These are phyloP conservation scores for Rhizomucor miehei DNA, from an alignment of 371 early-diverging fungal species.

Conservation along the genomic window DNA sequence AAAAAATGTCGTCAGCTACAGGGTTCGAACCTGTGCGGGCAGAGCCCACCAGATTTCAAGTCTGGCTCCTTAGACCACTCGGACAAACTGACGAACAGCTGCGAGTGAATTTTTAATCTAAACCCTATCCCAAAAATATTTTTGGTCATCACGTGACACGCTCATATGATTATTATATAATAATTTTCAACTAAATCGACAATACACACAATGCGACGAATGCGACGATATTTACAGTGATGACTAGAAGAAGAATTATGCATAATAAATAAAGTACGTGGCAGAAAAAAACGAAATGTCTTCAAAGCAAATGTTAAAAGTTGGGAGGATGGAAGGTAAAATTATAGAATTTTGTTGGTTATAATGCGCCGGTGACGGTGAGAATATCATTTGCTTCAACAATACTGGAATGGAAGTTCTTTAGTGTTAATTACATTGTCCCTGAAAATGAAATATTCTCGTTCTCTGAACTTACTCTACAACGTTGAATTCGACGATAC, in stretches of 20 bases:
- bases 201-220: no score
- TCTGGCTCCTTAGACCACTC: slow-evolving; percentile 22
- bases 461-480: slow-evolving; percentile 49
- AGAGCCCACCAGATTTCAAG: slow-evolving; percentile 22
- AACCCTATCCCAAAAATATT: no score
- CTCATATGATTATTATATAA: no score
- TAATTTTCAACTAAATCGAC: no score
- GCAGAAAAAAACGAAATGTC: no score
- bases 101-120: no score
- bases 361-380: slow-evolving; percentile 69
- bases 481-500: slow-evolving; percentile 56
- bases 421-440: background rate
- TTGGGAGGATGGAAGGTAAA: no score
- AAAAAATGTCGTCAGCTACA: slow-evolving; percentile 12
- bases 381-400: slow-evolving; percentile 75
- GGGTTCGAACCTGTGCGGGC: slow-evolving; percentile 23
- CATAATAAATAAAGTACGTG: no score
- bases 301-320: no score
- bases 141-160: no score
- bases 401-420: slow-evolving; percentile 41
- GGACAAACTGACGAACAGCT: slow-evolving; percentile 10
- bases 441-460: background rate
- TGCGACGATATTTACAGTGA: no score
- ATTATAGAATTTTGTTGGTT: background rate
- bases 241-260: no score